Evolutionary conservation across 2,329 filamentous ascomycete species (phyloP).

Genomic region (Cordyceps cateniannulata): DNA sequence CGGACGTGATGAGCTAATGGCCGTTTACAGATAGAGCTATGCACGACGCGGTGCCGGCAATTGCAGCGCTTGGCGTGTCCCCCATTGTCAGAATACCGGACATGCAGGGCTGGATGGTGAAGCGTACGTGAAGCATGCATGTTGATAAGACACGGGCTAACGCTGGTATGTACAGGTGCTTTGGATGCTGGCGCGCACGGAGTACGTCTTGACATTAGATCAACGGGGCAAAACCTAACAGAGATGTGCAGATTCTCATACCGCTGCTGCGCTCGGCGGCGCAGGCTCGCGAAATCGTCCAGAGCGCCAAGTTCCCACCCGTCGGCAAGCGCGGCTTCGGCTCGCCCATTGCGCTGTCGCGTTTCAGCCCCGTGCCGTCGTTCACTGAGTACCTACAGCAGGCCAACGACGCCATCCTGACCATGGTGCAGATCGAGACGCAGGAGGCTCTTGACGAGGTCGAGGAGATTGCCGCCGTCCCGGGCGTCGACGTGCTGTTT

Average conservation of each 20-base stretch:
- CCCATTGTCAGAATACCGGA: slow-evolving; percentile 50
- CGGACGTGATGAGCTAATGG: neutral
- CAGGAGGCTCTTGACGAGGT: slow-evolving; percentile 53
- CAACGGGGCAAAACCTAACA: neutral
- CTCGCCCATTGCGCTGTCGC: slow-evolving; percentile 38
- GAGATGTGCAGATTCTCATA: slow-evolving; percentile 34
- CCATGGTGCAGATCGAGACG: slow-evolving; percentile 64
- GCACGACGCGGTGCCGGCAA: slow-evolving; percentile 48
- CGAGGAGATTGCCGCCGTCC: slow-evolving; percentile 54
- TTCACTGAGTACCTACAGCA: slow-evolving; percentile 43
- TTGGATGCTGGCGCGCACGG: slow-evolving; percentile 43
- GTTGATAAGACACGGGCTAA: neutral
- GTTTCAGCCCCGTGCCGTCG: slow-evolving; percentile 36
- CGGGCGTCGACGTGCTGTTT: slow-evolving; percentile 57
- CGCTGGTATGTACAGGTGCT: slow-evolving; percentile 18
- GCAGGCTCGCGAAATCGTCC: slow-evolving; percentile 38
- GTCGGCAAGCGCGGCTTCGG: slow-evolving; percentile 42
- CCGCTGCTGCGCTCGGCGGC: slow-evolving; percentile 38
- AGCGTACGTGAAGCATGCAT: too few relatives aligned
- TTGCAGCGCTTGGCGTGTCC: slow-evolving; percentile 46
- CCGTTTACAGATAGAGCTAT: slow-evolving; percentile 36
- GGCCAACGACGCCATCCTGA: slow-evolving; percentile 47
- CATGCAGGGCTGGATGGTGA: slow-evolving; percentile 49
- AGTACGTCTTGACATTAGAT: slow-evolving; percentile 23
- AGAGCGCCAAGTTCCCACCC: slow-evolving; percentile 45